phyloP scores from a whole-genome alignment of 352 stramenopile genomes.

The Saprolegnia parasitica region DNA sequence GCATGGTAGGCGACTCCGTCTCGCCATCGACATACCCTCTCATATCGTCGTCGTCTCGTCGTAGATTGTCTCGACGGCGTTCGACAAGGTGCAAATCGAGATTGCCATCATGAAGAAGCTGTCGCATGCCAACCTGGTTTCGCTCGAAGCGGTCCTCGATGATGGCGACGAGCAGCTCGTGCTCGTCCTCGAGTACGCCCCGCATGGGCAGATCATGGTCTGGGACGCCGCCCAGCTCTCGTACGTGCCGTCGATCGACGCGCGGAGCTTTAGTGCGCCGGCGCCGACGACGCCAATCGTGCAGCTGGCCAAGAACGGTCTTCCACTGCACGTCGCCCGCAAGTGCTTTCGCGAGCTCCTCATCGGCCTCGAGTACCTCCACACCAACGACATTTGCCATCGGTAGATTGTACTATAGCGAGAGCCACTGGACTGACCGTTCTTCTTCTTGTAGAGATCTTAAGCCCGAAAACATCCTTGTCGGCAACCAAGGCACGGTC shows the following conservation, averaged over 20 bases:
- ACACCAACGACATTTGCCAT: constrained; percentile 84
- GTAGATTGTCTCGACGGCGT: constrained; percentile 65
- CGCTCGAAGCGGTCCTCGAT: constrained; percentile 78
- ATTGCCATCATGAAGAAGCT: constrained; percentile 90
- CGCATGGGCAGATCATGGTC: constrained; percentile 77
- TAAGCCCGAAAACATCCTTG: constrained; percentile 82
- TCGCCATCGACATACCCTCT: no score
- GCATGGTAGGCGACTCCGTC: constrained; percentile 41
- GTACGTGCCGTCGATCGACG: constrained; percentile 41
- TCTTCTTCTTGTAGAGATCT: constrained; percentile 38
- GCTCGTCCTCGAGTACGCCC: constrained; percentile 81
- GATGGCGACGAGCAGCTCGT: constrained; percentile 79
- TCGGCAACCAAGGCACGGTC: constrained; percentile 56
- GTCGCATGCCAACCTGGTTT: constrained; percentile 66
- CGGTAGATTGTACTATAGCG: no score
- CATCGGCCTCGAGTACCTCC: constrained; percentile 74
- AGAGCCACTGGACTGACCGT: not conserved
- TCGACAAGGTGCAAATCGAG: constrained; percentile 84
- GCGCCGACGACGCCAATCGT: not conserved
- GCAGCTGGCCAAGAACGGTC: constrained; percentile 31
- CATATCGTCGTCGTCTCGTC: not conserved
- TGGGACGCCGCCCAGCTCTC: constrained; percentile 55
- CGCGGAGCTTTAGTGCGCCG: constrained; percentile 19
- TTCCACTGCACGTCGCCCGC: constrained; percentile 55
- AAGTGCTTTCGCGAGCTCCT: constrained; percentile 65